Base-by-base conservation (phyloP, 192 early-diverging fungal genomes). In the Borealophlyctis nickersoniae region DNA sequence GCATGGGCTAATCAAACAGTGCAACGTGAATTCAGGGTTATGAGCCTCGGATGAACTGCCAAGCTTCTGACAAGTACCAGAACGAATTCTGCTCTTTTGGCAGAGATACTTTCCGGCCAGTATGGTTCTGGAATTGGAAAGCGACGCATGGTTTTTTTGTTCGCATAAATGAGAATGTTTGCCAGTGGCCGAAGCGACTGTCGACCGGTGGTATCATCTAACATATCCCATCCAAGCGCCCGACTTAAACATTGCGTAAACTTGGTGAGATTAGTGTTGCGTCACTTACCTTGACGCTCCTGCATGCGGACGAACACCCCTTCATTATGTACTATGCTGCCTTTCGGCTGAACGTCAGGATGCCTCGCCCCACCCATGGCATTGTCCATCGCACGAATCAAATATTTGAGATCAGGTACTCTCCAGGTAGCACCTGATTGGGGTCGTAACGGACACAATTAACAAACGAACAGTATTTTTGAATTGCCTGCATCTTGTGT, bases 71-170 rank as follows among this genome's bases (percentile, higher is more conserved):
- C 39, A 7, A 45, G 9, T 7, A 19, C 39, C 39, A 45, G 39
- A 45, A 13, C 19, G 19, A 13, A 13, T 4, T 52, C 55, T 2
- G 31, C 2, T 24, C 35, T 32, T 2, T 39, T 30, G 26, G 16
- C 27, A 28, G 26, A 11, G 27, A 50, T 31, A 23, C 4, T 3
- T 28, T 85, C 81, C 1, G 85, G 81, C 88, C 87, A 88, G 71
- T 81, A 92, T 22, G 84, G 52, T 56, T 92, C 89, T 2, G 89
- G 89, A 7, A 92, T 85, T 2, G 89, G 89, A 71, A 91, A 89
- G 60, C 84, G 49, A 14, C 45, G 52, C 0, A 64, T 56, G 0
- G 58, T 54, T 16, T 58, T 45, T 30, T 52, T 36, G 22, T 57
- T 65, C 7, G 62, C 70, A 56, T 71, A 71, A 23, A 75, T 45